Conservation (phyloP, 805 yeast species). For the Isabelozyma rhagii region DNA sequence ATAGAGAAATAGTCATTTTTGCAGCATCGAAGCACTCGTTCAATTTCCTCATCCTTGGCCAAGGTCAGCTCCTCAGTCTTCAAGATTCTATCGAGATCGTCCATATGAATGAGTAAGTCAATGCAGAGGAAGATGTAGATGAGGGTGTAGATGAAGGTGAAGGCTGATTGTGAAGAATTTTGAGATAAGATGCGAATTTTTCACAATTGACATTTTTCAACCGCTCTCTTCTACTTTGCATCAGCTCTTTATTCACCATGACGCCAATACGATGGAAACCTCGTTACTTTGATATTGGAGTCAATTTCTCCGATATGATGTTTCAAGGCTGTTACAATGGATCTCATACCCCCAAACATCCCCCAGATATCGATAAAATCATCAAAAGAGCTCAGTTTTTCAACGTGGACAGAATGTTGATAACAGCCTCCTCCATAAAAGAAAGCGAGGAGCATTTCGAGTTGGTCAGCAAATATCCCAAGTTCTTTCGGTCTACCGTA, state of each 20-base stretch:
- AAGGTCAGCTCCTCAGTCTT: slow-evolving; percentile 23
- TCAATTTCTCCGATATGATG: slow-evolving; percentile 87
- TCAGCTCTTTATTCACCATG: neutral
- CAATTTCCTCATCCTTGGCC: slow-evolving; percentile 50
- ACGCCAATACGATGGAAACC: slow-evolving; percentile 29
- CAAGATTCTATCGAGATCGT: slow-evolving; percentile 15
- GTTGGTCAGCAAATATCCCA: slow-evolving; percentile 42
- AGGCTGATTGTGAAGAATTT: neutral
- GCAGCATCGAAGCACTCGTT: slow-evolving; percentile 47
- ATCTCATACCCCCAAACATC: slow-evolving; percentile 52
- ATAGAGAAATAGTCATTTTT: slow-evolving; percentile 54
- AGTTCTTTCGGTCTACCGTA: slow-evolving; percentile 57
- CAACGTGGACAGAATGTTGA: slow-evolving; percentile 65
- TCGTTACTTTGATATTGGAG: slow-evolving; percentile 47
- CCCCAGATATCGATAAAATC: slow-evolving; percentile 61
- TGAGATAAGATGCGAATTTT: neutral
- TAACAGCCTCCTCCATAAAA: slow-evolving; percentile 76
- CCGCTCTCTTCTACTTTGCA: no score
- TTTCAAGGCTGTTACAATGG: slow-evolving; percentile 79
- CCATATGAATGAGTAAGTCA: neutral
- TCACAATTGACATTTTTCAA: neutral
- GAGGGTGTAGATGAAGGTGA: neutral
- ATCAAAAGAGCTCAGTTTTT: slow-evolving; percentile 61
- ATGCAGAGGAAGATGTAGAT: neutral
- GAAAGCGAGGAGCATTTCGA: slow-evolving; percentile 66